Evolutionary conservation across 2,329 filamentous ascomycete species (phyloP).

Genomic region (Fusarium brevicatenulatum): DNA sequence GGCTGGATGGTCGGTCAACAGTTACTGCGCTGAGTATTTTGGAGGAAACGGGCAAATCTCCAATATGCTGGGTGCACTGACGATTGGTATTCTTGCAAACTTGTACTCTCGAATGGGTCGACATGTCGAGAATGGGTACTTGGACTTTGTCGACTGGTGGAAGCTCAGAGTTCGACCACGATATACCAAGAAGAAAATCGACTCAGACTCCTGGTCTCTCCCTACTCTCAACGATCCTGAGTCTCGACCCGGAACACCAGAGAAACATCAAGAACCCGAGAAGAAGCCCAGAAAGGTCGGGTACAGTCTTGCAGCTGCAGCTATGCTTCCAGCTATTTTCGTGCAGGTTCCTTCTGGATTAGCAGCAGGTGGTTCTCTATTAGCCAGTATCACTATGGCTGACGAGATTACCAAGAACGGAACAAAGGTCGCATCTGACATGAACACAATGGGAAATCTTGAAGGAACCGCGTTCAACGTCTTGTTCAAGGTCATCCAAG

Average conservation of each 20-base stretch:
- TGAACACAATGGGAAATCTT: conserved; percentile 44
- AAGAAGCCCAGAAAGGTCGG: conserved; percentile 61
- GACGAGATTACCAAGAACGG: conserved; percentile 62
- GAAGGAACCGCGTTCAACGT: conserved; percentile 64
- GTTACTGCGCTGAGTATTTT: conserved; percentile 75
- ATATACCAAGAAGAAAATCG: conserved; percentile 45
- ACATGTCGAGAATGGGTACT: conserved; percentile 64
- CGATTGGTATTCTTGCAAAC: conserved; percentile 81
- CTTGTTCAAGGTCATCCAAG: conserved; percentile 67
- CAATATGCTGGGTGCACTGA: conserved; percentile 80
- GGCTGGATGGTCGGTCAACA: conserved; percentile 79
- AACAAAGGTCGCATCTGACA: conserved; percentile 44
- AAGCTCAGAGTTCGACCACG: conserved; percentile 55
- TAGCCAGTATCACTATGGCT: conserved; percentile 67
- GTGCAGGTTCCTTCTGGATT: conserved; percentile 72
- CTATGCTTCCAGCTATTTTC: conserved; percentile 89
- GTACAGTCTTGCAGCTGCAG: conserved; percentile 83
- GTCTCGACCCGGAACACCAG: conserved; percentile 41
- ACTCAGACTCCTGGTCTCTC: conserved; percentile 47
- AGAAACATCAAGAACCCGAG: conserved; percentile 37
- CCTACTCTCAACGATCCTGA: conserved; percentile 49
- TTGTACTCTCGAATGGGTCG: conserved; percentile 77
- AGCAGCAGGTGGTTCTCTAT: conserved; percentile 67
- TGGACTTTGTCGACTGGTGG: conserved; percentile 62
- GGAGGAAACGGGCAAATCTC: conserved; percentile 77